Evolutionary conservation across 768 basidiomycete species (phyloP), one percentile per base, ranked within the genome.

Genomic region (Leccinum arenicola): DNA sequence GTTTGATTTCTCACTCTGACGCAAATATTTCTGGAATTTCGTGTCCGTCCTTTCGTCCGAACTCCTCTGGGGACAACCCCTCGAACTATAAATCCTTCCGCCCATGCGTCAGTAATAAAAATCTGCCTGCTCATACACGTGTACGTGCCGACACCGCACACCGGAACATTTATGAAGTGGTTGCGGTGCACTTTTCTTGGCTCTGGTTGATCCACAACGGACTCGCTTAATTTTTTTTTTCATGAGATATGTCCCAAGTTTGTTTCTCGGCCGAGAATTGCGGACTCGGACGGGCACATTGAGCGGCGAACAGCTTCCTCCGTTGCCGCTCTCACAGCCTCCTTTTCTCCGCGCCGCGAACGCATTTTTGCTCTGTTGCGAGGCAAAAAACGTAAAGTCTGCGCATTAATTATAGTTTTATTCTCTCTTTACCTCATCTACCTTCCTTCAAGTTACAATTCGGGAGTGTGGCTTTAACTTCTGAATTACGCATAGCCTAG

Each of bases 321-420:
- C 19, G 57, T 66, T 58, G 54, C 60, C 49, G 40, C 50, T 35
- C 25, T 48, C 50, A 67, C 58, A 60, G 54, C 65, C 70, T 54
- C 61, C 60, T 58, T 67, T n/a, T 2, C 56, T 59, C 63, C 70
- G 65, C 57, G 45, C 60, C 50, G 61, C 50, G 54, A 14, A 60
- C 53, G 48, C 61, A 40, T 60, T 61, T 54, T 63, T 52, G 15
- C 40, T 45, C 35, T 56, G 64, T 71, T 49, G 58, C 51, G 51
- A 69, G 55, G 62, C 54, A 11, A 48, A 52, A 47, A 62, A 71
- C 67, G 69, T 70, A 71, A 45, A 71, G 61, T 65, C 60, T 47
- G 50, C 59, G 45, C 53, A 59, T 36, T 10, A 57, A 58, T 61
- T 58, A 55, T 51, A 11, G 19, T 56, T 61, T 54, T 48, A 19